These are phyloP conservation scores for Eucalyptus sp. DNA, from an alignment of 345 rosid species.

Conservation along the genomic window DNA sequence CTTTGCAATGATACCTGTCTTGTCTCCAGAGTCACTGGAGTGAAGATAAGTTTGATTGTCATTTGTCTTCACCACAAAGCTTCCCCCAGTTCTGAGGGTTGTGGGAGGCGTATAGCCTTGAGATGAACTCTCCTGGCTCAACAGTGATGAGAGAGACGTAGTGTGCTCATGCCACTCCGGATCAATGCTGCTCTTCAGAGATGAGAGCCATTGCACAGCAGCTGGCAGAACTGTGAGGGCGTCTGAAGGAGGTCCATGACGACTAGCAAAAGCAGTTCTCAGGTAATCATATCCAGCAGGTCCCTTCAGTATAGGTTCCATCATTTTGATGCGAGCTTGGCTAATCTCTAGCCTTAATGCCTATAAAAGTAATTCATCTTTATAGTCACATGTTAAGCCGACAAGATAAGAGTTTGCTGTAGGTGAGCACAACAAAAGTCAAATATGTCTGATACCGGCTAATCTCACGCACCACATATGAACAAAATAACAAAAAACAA, in stretches of 20 bases:
- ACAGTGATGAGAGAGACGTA: slow-evolving; percentile 25
- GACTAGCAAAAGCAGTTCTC: slow-evolving; percentile 42
- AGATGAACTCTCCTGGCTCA: slow-evolving; percentile 28
- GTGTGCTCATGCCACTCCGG: slow-evolving; percentile 75
- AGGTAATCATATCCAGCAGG: slow-evolving; percentile 79
- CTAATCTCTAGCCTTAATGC: slow-evolving; percentile 64
- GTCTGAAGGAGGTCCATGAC: slow-evolving; percentile 40
- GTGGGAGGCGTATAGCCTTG: slow-evolving; percentile 29
- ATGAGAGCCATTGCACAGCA: slow-evolving; percentile 56
- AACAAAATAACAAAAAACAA: neutral
- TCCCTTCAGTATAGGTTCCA: slow-evolving; percentile 79
- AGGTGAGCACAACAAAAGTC: neutral
- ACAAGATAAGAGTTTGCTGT: neutral
- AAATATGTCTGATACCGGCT: neutral
- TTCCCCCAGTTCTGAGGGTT: slow-evolving; percentile 72
- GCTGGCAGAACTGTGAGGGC: slow-evolving; percentile 38
- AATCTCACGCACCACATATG: neutral
- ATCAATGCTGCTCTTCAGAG: slow-evolving; percentile 30
- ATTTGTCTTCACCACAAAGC: slow-evolving; percentile 11
- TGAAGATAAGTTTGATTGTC: slow-evolving; percentile 1
- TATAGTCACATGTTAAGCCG: neutral
- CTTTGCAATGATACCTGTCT: slow-evolving; percentile 16
- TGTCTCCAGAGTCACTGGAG: slow-evolving; percentile 4
- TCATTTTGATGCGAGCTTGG: slow-evolving; percentile 53
- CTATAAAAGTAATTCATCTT: slow-evolving; percentile 13